Percentiles rank a stretch among this genome's conserved stretches.
Evolutionary conservation across 2,329 filamentous ascomycete genomes (phyloP).

Genomic region (Rutstroemia sp.): DNA sequence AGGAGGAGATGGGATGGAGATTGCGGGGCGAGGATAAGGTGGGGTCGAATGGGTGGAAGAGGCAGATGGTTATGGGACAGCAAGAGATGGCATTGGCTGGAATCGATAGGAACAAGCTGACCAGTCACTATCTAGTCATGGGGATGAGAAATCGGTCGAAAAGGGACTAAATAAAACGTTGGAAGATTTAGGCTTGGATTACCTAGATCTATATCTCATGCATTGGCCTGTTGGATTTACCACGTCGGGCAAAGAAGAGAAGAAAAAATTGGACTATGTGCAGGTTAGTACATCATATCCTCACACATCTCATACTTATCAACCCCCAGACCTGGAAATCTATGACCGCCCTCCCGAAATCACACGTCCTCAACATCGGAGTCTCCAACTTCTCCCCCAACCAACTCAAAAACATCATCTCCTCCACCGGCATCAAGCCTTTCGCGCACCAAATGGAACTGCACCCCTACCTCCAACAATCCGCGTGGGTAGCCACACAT

Average conservation of each 20-base stretch:
- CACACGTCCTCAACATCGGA: slow-evolving; percentile 71
- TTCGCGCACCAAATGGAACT: slow-evolving; percentile 78
- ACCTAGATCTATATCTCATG: slow-evolving; percentile 64
- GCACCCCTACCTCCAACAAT: slow-evolving; percentile 67
- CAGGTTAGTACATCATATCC: background rate
- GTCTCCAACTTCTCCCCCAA: slow-evolving; percentile 73
- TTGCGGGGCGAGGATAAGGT: too few relatives aligned
- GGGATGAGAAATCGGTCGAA: background rate
- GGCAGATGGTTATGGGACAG: too few relatives aligned
- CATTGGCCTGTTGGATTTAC: slow-evolving; percentile 52
- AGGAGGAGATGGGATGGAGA: too few relatives aligned
- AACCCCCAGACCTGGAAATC: slow-evolving; percentile 62
- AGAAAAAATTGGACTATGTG: slow-evolving; percentile 27
- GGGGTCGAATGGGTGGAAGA: too few relatives aligned
- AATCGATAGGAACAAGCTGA: too few relatives aligned
- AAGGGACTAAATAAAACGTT: slow-evolving; percentile 47
- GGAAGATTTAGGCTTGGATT: slow-evolving; percentile 51
- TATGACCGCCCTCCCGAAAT: slow-evolving; percentile 58
- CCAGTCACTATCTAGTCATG: background rate
- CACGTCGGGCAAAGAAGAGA: slow-evolving; percentile 23
- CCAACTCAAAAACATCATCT: slow-evolving; percentile 10
- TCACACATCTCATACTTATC: too few relatives aligned
- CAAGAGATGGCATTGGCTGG: too few relatives aligned
- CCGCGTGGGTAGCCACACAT: slow-evolving; percentile 21
- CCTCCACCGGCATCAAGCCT: slow-evolving; percentile 37